Base-by-base conservation (phyloP, 768 basidiomycete species). In the Panus rudis region DNA sequence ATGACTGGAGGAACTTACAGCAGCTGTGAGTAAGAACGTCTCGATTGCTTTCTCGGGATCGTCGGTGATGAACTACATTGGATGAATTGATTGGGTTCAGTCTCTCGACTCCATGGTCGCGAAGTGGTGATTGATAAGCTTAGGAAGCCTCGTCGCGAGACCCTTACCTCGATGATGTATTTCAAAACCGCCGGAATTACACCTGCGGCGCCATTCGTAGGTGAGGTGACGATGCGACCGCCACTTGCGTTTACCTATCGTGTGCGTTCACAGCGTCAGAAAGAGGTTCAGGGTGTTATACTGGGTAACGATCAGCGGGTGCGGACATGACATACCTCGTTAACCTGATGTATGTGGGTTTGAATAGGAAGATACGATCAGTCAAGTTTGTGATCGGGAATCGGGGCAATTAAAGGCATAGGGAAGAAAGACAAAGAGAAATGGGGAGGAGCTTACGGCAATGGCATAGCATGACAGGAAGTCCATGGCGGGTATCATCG, bases 401-500 rank as follows among this genome's bases (percentile, higher is more conserved):
- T n/a, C n/a, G n/a, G n/a, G n/a, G n/a, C n/a, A n/a, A n/a, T n/a
- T n/a, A n/a, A n/a, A n/a, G n/a, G n/a, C n/a, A n/a, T n/a, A n/a
- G n/a, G n/a, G n/a, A n/a, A n/a, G n/a, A n/a, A n/a, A n/a, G n/a
- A n/a, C n/a, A n/a, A n/a, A n/a, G n/a, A n/a, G n/a, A 30, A n/a
- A n/a, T 30, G n/a, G 28, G n/a, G n/a, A 10, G 28, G 10, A 10
- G n/a, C 28, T 10, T 30, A 30, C 91, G 14, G 90, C 89, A 42
- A 92, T 93, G 3, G 92, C 93, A 62, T 96, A 97, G 48, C 89
- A 90, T 1, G 85, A 87, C 47, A 98, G 67, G 57, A 92, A 93
- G 57, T 98, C 92, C 64, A 98, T 80, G 1, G 90, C 92, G 0
- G 92, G 92, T 39, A 96, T 92, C 52, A 84, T 81, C 7, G 88